phyloP scores from a whole-genome alignment of 176 grass and related monocot species.

The Triticum aestivum region DNA sequence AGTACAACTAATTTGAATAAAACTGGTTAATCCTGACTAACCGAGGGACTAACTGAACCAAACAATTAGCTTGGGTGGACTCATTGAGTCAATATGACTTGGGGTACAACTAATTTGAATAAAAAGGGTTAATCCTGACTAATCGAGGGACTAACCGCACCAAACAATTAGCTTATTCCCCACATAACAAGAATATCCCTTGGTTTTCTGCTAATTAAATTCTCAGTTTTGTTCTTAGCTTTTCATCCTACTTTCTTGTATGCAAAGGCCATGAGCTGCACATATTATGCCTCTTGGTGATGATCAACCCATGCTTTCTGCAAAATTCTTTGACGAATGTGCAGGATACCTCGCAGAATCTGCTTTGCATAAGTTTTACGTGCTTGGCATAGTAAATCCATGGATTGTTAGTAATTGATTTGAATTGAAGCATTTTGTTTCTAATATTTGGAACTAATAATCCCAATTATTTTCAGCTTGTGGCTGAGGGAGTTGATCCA shows the following conservation, averaged over 20 bases:
- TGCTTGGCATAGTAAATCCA: conserved; percentile 5
- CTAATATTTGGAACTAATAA: conserved; percentile 26
- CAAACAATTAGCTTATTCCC: background rate
- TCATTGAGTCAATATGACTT: background rate
- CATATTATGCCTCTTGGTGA: background rate
- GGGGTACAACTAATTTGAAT: background rate
- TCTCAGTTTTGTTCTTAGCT: background rate
- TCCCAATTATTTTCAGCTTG: conserved; percentile 48
- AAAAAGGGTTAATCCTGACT: background rate
- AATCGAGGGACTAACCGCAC: background rate
- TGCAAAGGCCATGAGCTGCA: conserved; percentile 7
- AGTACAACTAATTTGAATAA: background rate
- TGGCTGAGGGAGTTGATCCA: conserved; percentile 83
- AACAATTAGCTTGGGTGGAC: background rate
- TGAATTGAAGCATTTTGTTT: background rate
- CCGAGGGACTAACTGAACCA: background rate
- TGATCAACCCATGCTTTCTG: conserved; percentile 5
- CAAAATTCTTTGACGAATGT: background rate
- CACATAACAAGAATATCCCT: background rate
- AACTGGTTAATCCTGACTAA: background rate
- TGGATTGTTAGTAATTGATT: conserved; percentile 1
- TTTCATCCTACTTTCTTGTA: conserved; percentile 23
- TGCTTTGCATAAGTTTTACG: conserved; percentile 6
- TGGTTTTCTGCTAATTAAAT: conserved; percentile 1
- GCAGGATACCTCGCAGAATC: background rate